Base-by-base conservation (phyloP, 169 alveolate genomes). In the Ichthyophthirius multifiliis region DNA sequence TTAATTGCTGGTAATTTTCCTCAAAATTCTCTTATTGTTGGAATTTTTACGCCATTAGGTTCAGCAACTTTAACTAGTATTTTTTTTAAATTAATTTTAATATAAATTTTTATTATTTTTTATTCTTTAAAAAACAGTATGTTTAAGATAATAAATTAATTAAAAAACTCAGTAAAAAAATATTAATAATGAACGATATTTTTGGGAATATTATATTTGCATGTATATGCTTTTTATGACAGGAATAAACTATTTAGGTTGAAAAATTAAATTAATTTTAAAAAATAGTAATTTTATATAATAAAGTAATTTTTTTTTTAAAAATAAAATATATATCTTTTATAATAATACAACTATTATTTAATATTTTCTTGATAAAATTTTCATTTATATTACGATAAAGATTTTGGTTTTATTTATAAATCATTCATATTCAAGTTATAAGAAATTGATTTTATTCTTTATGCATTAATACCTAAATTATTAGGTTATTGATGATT, bases 131-230 rank as follows among this genome's bases (percentile, higher is more conserved):
- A 5, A 16, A 20, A 30, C 65, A 78, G 84, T 78, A 31, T 78
- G 84, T 55, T 43, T 78, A 18, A 78, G 84, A 39, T 41, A 78
- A 78, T 78, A 78, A 65, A 32, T 78, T 18, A 78, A 64, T 44
- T 62, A 74, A 13, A 75, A 78, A 44, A 64, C 84, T 5, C 63
- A 47, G 65, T 78, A 78, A 20, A 78, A 64, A 78, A 32, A 20
- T 30, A 63, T 63, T n/a, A 64, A 76, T 5, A 65, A 67, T 37
- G 84, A 78, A n/a, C 63, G 84, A 35, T 44, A 73, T 23, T 65
- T 78, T 47, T 78, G 84, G 84, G 84, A 78, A 44, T 78, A 78
- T 67, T 78, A 64, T n/a, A 65, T 63, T n/a, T 74, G 78, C 3
- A 78, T 78, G 84, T 20, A 63, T 16, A 65, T 78, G 30, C 37